phyloP scores from a whole-genome alignment of 106 monocot genomes.

The Vanilla planifolia region DNA sequence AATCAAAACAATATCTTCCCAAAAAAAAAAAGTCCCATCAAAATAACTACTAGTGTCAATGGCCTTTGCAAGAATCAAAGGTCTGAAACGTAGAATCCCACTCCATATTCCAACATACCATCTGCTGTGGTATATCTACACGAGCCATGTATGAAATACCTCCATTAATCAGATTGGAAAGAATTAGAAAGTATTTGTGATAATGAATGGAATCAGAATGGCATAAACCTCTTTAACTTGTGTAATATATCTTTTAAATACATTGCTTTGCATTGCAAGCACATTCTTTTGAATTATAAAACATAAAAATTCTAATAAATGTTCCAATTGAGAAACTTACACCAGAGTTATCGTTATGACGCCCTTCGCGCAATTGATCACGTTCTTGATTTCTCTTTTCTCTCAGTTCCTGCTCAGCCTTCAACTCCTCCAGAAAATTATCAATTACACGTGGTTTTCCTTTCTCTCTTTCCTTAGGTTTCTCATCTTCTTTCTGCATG shows the following conservation, averaged over 20 bases:
- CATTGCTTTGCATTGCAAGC: not conserved
- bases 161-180: too few relatives aligned
- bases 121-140: too few relatives aligned
- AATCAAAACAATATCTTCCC: too few relatives aligned
- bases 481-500: conserved; percentile 81
- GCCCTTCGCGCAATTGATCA: conserved; percentile 68
- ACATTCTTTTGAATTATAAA: not conserved
- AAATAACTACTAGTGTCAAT: too few relatives aligned
- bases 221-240: not conserved
- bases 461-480: conserved; percentile 91
- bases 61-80: too few relatives aligned
- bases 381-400: conserved; percentile 92
- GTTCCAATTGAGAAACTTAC: conserved; percentile 34
- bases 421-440: conserved; percentile 91
- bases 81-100: too few relatives aligned
- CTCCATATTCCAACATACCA: too few relatives aligned
- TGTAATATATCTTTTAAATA: not conserved
- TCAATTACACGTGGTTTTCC: conserved; percentile 86
- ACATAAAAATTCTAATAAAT: not conserved
- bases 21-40: too few relatives aligned
- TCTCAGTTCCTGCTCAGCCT: conserved; percentile 83
- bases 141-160: too few relatives aligned
- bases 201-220: not conserved
- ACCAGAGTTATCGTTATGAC: conserved; percentile 38
- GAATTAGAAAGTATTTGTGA: too few relatives aligned